Evolutionary conservation across 176 grass and related monocot species (phyloP).

Genomic region (Alloteropsis semialata): DNA sequence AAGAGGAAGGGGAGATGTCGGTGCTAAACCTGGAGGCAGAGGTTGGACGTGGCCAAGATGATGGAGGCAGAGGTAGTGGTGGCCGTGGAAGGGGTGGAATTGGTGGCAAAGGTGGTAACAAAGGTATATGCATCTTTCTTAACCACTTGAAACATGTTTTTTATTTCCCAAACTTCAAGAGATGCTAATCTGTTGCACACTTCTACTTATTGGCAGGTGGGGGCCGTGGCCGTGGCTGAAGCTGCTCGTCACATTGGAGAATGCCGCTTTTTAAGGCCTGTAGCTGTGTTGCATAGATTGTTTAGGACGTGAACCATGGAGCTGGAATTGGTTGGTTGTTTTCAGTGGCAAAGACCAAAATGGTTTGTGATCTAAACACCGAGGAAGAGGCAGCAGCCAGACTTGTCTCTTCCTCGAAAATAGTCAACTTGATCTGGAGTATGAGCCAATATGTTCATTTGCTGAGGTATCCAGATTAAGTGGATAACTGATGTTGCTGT

Average conservation of each 20-base stretch:
- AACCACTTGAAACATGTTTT: not conserved
- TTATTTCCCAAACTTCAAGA: not conserved
- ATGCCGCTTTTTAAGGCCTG: conserved; percentile 55
- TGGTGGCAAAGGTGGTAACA: conserved; percentile 66
- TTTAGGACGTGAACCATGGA: conserved; percentile 36
- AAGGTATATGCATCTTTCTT: conserved; percentile 45
- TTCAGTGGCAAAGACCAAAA: conserved; percentile 4
- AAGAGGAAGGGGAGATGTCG: conserved; percentile 80
- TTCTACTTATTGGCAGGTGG: conserved; percentile 51
- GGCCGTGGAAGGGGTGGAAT: conserved; percentile 68
- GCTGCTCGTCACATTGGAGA: not conserved
- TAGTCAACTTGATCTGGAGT: conserved; percentile 3
- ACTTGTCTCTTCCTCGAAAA: conserved; percentile 1
- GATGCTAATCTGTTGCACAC: not conserved
- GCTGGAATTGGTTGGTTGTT: conserved; percentile 21
- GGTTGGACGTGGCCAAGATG: conserved; percentile 85
- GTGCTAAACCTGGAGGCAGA: conserved; percentile 54
- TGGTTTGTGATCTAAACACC: not conserved
- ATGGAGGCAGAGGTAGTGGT: conserved; percentile 56
- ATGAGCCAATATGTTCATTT: conserved; percentile 10
- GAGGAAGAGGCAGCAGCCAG: not conserved
- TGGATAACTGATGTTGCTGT: not conserved
- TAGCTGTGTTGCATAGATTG: conserved; percentile 46
- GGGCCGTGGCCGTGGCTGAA: conserved; percentile 75
- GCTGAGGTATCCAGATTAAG: not conserved